phyloP scores from a whole-genome alignment of 257 asterid genomes.

The Penstemon barbatus region DNA sequence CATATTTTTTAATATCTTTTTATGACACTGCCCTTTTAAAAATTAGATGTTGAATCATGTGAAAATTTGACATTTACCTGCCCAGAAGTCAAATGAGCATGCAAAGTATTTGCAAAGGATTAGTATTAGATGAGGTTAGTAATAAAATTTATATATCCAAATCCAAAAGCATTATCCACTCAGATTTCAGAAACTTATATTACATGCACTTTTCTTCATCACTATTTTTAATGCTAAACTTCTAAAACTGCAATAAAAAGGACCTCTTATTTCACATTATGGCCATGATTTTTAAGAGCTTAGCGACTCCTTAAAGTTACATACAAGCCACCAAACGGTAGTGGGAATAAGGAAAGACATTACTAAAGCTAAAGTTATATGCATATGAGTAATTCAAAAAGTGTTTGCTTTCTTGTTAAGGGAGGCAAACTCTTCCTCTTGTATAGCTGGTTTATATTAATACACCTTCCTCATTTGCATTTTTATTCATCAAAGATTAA shows the following conservation, averaged over 20 bases:
- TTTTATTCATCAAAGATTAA: constrained; percentile 5
- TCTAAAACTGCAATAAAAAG: not conserved
- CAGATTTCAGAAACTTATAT: not conserved
- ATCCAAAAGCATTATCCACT: not conserved
- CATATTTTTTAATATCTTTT: no score
- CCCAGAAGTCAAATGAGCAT: not conserved
- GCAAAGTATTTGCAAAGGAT: not conserved
- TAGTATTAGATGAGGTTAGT: not conserved
- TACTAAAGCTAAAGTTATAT: constrained; percentile 39
- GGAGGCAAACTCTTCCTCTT: constrained; percentile 32
- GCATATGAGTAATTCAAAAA: constrained; percentile 14
- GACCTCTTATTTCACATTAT: not conserved
- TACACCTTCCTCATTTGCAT: not conserved
- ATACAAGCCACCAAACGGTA: constrained; percentile 35
- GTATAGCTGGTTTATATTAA: not conserved
- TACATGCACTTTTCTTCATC: not conserved
- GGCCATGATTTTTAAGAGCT: constrained; percentile 11
- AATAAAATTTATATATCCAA: constrained; percentile 3
- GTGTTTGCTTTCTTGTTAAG: constrained; percentile 39
- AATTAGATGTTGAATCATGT: constrained; percentile 8
- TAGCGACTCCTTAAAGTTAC: constrained; percentile 36
- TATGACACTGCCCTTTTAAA: not conserved
- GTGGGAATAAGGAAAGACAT: constrained; percentile 28
- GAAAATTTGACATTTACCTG: not conserved
- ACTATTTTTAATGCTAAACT: not conserved